Percentiles rank a stretch among this genome's conserved stretches.
phyloP scores from a whole-genome alignment of 1,284 basidiomycete genomes.

The Trichosporon sp. region DNA sequence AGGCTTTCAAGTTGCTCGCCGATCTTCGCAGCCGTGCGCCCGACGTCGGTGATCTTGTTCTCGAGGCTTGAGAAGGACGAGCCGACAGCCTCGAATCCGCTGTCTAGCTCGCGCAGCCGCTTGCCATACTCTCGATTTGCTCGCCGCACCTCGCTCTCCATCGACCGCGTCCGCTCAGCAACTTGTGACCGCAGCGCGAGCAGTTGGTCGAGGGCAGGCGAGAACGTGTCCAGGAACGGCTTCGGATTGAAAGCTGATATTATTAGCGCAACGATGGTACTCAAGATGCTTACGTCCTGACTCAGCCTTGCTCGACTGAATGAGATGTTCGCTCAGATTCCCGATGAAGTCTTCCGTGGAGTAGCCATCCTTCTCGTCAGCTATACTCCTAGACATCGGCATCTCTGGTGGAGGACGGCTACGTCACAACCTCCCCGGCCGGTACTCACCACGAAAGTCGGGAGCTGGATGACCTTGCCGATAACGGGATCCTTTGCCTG shows the following conservation, averaged over 20 bases:
- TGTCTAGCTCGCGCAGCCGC: conserved; percentile 87
- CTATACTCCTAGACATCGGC: background rate
- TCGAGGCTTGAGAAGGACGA: conserved; percentile 83
- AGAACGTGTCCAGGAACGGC: conserved; percentile 90
- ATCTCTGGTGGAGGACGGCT: background rate
- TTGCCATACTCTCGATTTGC: conserved; percentile 92
- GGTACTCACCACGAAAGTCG: conserved; percentile 66
- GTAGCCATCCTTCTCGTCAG: conserved; percentile 72
- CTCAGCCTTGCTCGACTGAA: conserved; percentile 75
- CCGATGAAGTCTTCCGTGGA: conserved; percentile 88
- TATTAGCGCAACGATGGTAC: background rate
- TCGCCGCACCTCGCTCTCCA: conserved; percentile 86
- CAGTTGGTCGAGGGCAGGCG: conserved; percentile 82
- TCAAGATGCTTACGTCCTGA: conserved; percentile 69
- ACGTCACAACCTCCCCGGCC: background rate
- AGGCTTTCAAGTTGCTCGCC: conserved; percentile 96
- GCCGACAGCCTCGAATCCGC: conserved; percentile 87
- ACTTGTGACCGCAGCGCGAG: conserved; percentile 84
- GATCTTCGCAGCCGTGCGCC: conserved; percentile 90
- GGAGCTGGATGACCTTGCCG: conserved; percentile 67
- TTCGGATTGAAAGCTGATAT: conserved; percentile 83
- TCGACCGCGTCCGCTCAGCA: conserved; percentile 80
- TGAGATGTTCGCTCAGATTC: conserved; percentile 79
- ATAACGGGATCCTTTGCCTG: conserved; percentile 61
- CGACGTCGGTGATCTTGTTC: conserved; percentile 85